Base-by-base conservation (phyloP, 192 early-diverging fungal species). In the Coemansia sp. region DNA sequence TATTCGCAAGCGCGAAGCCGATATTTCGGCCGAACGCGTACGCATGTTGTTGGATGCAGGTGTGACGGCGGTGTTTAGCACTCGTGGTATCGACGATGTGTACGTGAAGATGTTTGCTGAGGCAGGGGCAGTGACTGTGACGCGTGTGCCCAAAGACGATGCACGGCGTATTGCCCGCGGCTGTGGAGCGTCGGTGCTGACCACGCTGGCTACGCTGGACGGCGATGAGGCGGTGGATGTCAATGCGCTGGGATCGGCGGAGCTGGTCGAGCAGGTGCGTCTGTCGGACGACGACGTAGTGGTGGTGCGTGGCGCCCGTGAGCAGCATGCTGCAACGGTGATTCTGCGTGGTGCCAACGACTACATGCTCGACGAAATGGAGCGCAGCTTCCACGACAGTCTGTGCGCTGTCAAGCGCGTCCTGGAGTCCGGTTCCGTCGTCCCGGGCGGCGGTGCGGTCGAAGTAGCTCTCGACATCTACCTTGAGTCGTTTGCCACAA, bases 281-380 rank as follows among this genome's bases (percentile, higher is more conserved):
- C 94, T 99, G 58, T 94, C 92, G 0, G 97, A 98, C 73, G 96
- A 99, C 82, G 97, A 99, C 64, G 93, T 94, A 67, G 96, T 99
- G 56, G 79, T 99, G 37, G 85, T 99, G 68, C 93, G 93, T 74
- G 80, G 71, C 9, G 75, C 80, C 41, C 58, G 54, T 50, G 83
- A 85, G 29, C 91, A 94, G 77, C 88, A 85, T 12, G 89, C 94
- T 1, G 87, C 95, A 19, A 96, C 94, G 16, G 89, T 99, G 37
- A 94, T 99, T 65, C 85, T 99, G 71, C 95, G 97, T 67, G 97
- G 97, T 27, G 96, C 97, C 51, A 99, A 98, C 77, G 97, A 99
- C 72, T 99, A 90, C 68, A 96, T 98, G 95, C 84, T 99, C 53
- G 97, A 99, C 61, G 97, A 99, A 83, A 98, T 99, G 96, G 97